Conservation (phyloP, 768 basidiomycete genomes). For the Strobilomyces dryophilus region DNA sequence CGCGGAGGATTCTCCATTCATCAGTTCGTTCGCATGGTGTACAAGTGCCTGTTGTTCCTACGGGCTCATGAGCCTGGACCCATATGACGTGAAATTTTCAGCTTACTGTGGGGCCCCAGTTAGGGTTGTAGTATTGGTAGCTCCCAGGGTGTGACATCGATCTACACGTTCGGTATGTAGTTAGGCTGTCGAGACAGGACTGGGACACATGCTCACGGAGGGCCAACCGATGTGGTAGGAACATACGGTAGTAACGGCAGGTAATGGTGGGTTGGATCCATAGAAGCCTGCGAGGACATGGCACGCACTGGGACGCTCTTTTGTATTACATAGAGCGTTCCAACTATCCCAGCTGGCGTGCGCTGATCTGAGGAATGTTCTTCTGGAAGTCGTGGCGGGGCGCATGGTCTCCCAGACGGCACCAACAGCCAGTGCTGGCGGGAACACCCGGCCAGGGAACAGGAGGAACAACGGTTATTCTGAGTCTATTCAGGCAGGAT, state of each 20-base stretch:
- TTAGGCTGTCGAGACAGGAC: neutral
- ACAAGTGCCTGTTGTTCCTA: conserved; percentile 4
- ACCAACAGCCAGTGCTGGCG: neutral
- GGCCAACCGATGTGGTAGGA: neutral
- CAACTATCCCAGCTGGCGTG: conserved; percentile 8
- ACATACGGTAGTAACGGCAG: no score
- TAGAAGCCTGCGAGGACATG: neutral
- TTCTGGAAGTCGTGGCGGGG: neutral
- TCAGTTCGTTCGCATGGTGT: neutral
- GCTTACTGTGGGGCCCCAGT: conserved; percentile 9
- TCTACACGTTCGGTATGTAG: neutral
- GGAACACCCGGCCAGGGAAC: neutral
- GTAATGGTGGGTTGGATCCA: neutral
- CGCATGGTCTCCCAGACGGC: neutral
- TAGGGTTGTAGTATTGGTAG: neutral
- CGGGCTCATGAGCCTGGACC: neutral
- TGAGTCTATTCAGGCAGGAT: neutral
- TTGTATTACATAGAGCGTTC: neutral
- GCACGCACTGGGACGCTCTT: neutral
- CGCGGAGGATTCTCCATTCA: neutral
- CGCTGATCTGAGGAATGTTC: neutral
- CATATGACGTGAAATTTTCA: neutral
- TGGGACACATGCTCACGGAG: neutral
- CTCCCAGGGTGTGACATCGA: neutral
- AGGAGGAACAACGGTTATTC: neutral